Base-by-base conservation (phyloP, 441 rosid genomes). In the Corymbia calophylla region DNA sequence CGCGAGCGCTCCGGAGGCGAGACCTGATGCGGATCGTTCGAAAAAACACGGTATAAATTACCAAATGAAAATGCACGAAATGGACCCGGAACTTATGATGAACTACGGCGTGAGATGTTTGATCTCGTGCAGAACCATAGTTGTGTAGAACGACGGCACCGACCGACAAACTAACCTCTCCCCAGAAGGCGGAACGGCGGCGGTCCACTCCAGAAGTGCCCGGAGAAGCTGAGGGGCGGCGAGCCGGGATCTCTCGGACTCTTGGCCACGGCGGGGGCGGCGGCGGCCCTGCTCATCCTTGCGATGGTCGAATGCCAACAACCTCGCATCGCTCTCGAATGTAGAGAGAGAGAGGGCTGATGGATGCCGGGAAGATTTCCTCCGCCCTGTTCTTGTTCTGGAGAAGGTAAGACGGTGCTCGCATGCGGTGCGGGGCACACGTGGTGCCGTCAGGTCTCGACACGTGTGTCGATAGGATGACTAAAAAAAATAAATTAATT, bases 401-500 rank as follows among this genome's bases (percentile, higher is more conserved):
- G 49, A 39, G 29, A 39, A 12, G 11, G 17, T n/a, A 39, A 39
- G 82, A 11, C 51, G 51, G 49, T 39, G 49, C 29, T 11, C 44
- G 49, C 29, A 39, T 44, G 5, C 49, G 82, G 82, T 11, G 82
- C 49, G 7, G 82, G 44, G 49, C 25, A 35, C 23, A 11, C 49
- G 82, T 11, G 82, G 82, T 9, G 49, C 10, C 11, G 1, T 6
- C 8, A 2, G 4, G 8, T 6, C 27, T 18, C 29, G 29, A 60
- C 49, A 19, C 14, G 8, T 9, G 13, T 6, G 44, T 39, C 44
- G 44, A 6, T 39, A 39, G 44, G 44, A 4, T 39, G 44, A 39
- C 2, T 3, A 3, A 3, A 18, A 7, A 5, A 3, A 35, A 2
- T 0, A 35, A 73, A 3, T 35, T 3, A 6, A 66, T 2, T 0